Percentiles rank a stretch among this genome's conserved stretches.
Evolutionary conservation across 1,139 yeast genomes (phyloP).

Genomic region (Debaryomycetaceae sp.): DNA sequence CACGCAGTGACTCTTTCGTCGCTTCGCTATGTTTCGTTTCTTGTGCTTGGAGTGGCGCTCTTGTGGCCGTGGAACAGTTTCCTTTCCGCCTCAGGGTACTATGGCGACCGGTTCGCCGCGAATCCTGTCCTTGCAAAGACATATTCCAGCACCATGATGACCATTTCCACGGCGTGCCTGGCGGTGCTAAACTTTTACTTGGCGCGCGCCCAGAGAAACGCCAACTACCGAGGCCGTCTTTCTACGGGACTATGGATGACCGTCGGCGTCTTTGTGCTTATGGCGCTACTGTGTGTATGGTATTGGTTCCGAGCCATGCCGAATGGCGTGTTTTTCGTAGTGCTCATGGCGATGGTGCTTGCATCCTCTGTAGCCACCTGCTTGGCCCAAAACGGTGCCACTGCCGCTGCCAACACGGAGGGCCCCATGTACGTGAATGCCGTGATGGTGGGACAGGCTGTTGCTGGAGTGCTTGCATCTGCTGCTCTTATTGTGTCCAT

Average conservation of each 20-base stretch:
- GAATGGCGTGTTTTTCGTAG: conserved; percentile 29
- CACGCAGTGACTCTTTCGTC: conserved; percentile 18
- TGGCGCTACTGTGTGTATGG: conserved; percentile 41
- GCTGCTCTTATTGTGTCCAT: conserved; percentile 55
- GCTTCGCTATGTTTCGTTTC: conserved; percentile 50
- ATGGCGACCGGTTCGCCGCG: conserved; percentile 50
- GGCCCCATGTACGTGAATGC: conserved; percentile 78
- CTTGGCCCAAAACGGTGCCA: conserved; percentile 77
- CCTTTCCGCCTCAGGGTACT: conserved; percentile 76
- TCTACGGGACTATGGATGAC: conserved; percentile 49
- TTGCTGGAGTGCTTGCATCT: conserved; percentile 88
- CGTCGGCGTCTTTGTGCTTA: conserved; percentile 39
- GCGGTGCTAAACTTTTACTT: conserved; percentile 49
- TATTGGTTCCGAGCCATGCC: conserved; percentile 25
- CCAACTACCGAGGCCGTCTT: conserved; percentile 51
- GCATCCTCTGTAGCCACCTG: conserved; percentile 58
- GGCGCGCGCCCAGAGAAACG: conserved; percentile 60
- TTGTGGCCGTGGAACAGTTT: conserved; percentile 98
- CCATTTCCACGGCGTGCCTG: conserved; percentile 67
- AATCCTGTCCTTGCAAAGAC: conserved; percentile 43
- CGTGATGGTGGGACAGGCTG: conserved; percentile 89
- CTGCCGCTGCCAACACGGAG: conserved; percentile 75
- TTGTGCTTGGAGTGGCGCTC: conserved; percentile 62
- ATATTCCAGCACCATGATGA: conserved; percentile 83
- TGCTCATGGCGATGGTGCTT: conserved; percentile 48